These are phyloP conservation scores for Drosera capensis DNA, from an alignment of 148 eudicot genomes.

Conservation along the genomic window DNA sequence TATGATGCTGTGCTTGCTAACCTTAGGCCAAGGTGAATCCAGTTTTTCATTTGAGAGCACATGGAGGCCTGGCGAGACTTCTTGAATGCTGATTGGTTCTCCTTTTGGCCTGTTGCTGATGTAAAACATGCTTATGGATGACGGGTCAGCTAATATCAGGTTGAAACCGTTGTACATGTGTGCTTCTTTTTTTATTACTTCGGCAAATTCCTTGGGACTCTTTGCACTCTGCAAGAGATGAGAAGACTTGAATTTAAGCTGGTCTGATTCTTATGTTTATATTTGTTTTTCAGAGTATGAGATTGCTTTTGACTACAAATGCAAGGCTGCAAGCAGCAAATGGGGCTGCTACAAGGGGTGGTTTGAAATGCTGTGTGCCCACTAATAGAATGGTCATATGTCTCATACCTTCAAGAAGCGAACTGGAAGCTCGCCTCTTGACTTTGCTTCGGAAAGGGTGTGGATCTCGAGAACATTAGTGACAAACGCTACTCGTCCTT, in stretches of 20 bases:
- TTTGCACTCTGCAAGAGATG: slow-evolving; percentile 26
- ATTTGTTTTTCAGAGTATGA: too few species aligned
- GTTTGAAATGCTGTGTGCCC: too few species aligned
- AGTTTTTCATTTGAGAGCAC: slow-evolving; percentile 58
- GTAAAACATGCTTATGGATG: slow-evolving; percentile 46
- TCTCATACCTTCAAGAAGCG: slow-evolving; percentile 46
- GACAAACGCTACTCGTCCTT: slow-evolving; percentile 51
- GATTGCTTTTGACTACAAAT: too few species aligned
- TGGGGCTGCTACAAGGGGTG: too few species aligned
- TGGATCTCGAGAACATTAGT: slow-evolving; percentile 66
- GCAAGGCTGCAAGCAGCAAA: too few species aligned
- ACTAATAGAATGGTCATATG: too few species aligned
- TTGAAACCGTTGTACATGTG: slow-evolving; percentile 56
- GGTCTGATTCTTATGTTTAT: background rate
- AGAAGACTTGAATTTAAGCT: background rate
- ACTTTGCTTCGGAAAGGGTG: slow-evolving; percentile 38
- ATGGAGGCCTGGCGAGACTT: slow-evolving; percentile 48
- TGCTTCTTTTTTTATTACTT: slow-evolving; percentile 35
- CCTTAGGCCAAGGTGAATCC: slow-evolving; percentile 73
- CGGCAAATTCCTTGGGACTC: slow-evolving; percentile 49
- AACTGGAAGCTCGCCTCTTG: slow-evolving; percentile 54
- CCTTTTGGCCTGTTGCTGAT: slow-evolving; percentile 50
- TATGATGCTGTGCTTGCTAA: slow-evolving; percentile 1
- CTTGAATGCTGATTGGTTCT: slow-evolving; percentile 20
- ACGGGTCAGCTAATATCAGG: slow-evolving; percentile 43